phyloP scores from a whole-genome alignment of 441 rosid species.

The Aleurites moluccanus region DNA sequence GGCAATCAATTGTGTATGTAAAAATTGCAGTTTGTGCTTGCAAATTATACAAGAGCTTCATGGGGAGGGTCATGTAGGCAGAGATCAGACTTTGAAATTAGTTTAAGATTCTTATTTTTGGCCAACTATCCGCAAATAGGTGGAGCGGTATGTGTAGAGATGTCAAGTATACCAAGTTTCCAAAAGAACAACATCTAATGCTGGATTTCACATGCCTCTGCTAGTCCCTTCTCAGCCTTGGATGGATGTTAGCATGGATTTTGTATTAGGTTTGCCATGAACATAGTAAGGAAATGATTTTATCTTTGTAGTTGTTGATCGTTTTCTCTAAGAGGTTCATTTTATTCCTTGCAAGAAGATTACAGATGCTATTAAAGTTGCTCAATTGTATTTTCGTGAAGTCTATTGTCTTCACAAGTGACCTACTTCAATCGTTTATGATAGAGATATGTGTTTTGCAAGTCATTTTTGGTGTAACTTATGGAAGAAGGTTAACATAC shows the following conservation, averaged over 20 bases:
- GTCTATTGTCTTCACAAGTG: no score
- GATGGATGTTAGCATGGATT: background rate
- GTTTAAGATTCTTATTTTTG: background rate
- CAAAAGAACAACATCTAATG: background rate
- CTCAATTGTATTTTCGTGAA: no score
- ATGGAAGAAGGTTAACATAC: no score
- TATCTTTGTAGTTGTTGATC: background rate
- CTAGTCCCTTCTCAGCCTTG: background rate
- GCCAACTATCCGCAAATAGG: background rate
- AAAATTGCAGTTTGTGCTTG: background rate
- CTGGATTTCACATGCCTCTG: background rate
- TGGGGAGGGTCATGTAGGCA: background rate
- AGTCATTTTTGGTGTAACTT: no score
- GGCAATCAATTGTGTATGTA: constrained; percentile 5
- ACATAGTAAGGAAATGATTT: background rate
- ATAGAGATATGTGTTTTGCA: no score
- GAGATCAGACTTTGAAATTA: background rate
- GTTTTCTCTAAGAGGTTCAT: no score
- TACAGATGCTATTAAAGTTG: no score
- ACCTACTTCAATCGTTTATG: no score
- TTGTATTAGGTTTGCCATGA: no score
- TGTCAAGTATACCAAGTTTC: background rate
- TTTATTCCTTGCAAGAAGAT: no score
- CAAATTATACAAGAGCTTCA: background rate
- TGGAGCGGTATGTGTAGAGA: background rate